Evolutionary conservation across 2,329 filamentous ascomycete genomes (phyloP).

Genomic region (Cladosporium sp.): DNA sequence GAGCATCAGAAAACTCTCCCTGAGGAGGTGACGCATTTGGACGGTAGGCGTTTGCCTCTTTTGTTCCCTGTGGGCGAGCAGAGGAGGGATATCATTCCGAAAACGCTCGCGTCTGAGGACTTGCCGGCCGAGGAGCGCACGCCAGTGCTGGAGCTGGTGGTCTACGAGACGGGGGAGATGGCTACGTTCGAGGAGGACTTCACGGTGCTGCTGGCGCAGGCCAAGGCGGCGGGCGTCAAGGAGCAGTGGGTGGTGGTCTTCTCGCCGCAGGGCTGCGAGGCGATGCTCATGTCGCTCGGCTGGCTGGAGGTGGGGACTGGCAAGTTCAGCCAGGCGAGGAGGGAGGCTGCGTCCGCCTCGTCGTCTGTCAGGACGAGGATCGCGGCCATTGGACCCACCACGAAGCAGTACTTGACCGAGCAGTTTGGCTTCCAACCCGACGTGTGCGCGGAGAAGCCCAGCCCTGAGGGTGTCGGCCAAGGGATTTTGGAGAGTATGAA

Average conservation of each 20-base stretch:
- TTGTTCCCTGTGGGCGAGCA: constrained; percentile 90
- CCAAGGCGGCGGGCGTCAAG: constrained; percentile 28
- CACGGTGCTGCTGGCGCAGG: constrained; percentile 40
- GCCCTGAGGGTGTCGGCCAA: constrained; percentile 60
- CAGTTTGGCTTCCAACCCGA: constrained; percentile 67
- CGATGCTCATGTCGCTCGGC: constrained; percentile 53
- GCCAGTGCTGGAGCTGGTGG: constrained; percentile 69
- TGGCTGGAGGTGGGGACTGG: constrained; percentile 41
- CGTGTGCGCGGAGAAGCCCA: constrained; percentile 78
- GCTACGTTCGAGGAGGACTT: constrained; percentile 71
- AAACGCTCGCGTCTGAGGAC: constrained; percentile 60
- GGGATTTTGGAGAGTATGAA: constrained; percentile 6
- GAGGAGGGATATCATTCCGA: constrained; percentile 84
- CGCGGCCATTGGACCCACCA: constrained; percentile 92
- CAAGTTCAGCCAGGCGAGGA: constrained; percentile 42
- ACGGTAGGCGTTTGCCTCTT: constrained; percentile 55
- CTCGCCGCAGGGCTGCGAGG: constrained; percentile 58
- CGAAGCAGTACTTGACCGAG: constrained; percentile 65
- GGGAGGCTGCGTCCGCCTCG: constrained; percentile 84
- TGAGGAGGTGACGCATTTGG: constrained; percentile 23
- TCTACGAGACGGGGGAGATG: constrained; percentile 86
- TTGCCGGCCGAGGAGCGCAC: constrained; percentile 54
- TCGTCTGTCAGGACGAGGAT: constrained; percentile 82
- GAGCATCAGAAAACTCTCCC: constrained; percentile 61
- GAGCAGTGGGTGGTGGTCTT: constrained; percentile 72